Evolutionary conservation across 2,329 filamentous ascomycete genomes (phyloP), one percentile per base, ranked within the genome.

Genomic region (Moelleriella libera): DNA sequence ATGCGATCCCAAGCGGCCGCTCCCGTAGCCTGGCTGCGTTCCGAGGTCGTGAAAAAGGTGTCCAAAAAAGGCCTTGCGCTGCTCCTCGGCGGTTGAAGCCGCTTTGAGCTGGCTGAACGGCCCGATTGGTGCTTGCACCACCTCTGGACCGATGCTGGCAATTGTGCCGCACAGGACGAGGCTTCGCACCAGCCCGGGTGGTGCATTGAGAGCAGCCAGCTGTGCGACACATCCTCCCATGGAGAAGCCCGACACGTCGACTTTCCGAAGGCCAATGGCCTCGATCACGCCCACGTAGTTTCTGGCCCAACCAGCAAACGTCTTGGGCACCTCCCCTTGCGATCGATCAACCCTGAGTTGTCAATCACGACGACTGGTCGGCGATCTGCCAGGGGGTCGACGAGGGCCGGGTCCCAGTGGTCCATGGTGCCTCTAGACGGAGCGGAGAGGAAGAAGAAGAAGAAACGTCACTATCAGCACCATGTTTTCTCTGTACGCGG

Each of bases 171-270:
- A 68, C 9, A 74, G 57, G 30, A 74, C 59, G 6, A 72, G 55
- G 14, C 63, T 61, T 1, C 66, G 62, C 0, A 70, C 61, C 2
- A 68, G 52, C 1, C 54, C 54, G 0, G 65, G 62, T 21, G 21
- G 21, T 1, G 57, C 60, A 30, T 64, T 58, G 14, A 73, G 59
- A 2, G 68, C 68, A 4, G 72, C 57, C 44, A 70, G 55, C 51
- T 74, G 71, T 6, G 67, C 70, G 5, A 64, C 64, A 32, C 60
- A 63, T 0, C 71, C 71, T 11, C 72, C 71, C 64, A 75, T 70
- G 8, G 68, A 72, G 55, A 70, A 75, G 1, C 72, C 72, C 41
- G 75, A 48, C 6, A 75, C 51, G 49, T 75, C 70, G 44, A 67
- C 59, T 45, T 66, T 54, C 0, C 48, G 32, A n/a, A 71, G 51